Evolutionary conservation across 2,329 filamentous ascomycete species (phyloP), one percentile per base, ranked within the genome.

Genomic region (Stachybotrys echinatus): DNA sequence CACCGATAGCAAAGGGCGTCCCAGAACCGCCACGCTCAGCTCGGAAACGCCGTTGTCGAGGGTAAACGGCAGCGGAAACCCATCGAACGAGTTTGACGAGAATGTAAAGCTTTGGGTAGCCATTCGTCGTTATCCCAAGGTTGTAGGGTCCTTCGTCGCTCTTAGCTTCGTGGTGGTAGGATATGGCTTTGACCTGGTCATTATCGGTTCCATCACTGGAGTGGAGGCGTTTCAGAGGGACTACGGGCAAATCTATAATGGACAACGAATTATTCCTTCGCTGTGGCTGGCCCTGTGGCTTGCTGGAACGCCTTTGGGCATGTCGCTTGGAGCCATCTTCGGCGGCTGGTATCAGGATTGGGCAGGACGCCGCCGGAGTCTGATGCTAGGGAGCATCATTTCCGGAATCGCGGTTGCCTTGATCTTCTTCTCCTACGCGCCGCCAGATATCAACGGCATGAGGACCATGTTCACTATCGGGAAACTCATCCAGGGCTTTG

Each of bases 231-330:
- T 66, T n/a, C 53, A 61, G 4, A 45, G 48, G 5, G 63, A 65
- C 48, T 65, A 63, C 10, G 63, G 63, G 4, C 48, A 58, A 23
- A 34, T 50, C 8, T 56, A 56, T 6, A 42, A 63, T 3, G 63
- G 57, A 1, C 45, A 57, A 2, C 46, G 48, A 49, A 59, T 59
- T 1, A 63, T 64, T 1, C 63, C 63, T 0, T 55, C 55, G 0
- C 50, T 57, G 0, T 65, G 63, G 64, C 49, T 65, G 0, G 61
- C 62, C 1, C 31, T 66, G 0, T 65, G 64, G 64, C 50, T 58
- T 3, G 59, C 56, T 0, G 48, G 58, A 2, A 55, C 55, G 0
- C 61, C 62, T 0, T 50, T 56, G 2, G 60, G 61, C 21, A 55
- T 58, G 27, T 61, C 58, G 1, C 12, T 60, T 0, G 64, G 63